phyloP scores from a whole-genome alignment of 495 filamentous ascomycete species.

The Hypoxylon cercidicola region DNA sequence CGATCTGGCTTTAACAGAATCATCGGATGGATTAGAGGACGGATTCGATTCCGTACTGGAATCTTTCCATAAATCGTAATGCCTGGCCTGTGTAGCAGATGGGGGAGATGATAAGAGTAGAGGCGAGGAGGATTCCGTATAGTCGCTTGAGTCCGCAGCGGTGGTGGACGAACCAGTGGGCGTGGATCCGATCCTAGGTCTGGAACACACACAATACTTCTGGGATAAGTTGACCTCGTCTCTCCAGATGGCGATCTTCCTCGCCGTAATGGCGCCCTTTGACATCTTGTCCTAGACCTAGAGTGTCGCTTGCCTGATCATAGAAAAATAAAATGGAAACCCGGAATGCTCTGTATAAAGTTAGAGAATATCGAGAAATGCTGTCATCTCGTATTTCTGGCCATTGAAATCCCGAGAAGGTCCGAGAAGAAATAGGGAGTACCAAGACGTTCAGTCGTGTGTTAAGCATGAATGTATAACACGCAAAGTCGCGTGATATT shows the following conservation, averaged over 20 bases:
- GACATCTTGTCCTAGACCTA: conserved; percentile 7
- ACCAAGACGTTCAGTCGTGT: neutral
- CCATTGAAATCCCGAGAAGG: no score
- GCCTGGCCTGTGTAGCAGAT: no score
- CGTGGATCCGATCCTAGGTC: neutral
- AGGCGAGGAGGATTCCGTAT: neutral
- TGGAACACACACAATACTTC: conserved; percentile 37
- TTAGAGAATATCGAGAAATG: no score
- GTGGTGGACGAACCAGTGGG: conserved; percentile 9
- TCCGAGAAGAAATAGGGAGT: no score
- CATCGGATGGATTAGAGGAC: neutral
- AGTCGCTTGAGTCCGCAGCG: conserved; percentile 7
- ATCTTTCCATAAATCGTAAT: no score
- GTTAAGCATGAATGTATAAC: neutral
- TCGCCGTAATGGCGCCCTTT: neutral
- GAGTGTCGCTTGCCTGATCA: neutral
- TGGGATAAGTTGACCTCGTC: conserved; percentile 34
- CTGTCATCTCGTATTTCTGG: no score
- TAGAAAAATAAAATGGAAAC: neutral
- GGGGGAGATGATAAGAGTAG: no score
- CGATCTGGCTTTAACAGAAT: neutral
- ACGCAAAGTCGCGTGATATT: no score
- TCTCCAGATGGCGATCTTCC: conserved; percentile 43
- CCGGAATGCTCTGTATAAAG: neutral
- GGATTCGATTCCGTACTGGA: no score